Evolutionary conservation across 169 alveolate genomes (phyloP), one percentile per base, ranked within the genome.

Genomic region (Theileria sp.): DNA sequence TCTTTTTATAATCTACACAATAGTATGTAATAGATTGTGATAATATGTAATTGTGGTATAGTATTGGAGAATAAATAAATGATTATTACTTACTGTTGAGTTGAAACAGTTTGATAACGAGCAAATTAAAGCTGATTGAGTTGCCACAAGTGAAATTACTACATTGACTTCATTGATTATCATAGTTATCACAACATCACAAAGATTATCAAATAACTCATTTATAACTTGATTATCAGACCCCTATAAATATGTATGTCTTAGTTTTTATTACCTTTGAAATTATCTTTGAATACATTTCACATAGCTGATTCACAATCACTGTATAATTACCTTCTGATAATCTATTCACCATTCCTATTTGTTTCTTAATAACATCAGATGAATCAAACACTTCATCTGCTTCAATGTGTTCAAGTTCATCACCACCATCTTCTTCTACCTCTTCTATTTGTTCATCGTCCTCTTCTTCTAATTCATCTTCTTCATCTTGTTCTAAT

Each of bases 271-370:
- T 23, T 66, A 12, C 84, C 21, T 19, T 19, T 6, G 81, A 68
- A 23, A 75, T 15, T 74, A 82, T 13, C n/a, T 82, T 50, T 44
- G 36, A 60, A 28, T 82, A 82, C 7, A 82, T 17, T 36, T 69
- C 60, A 36, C 62, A 75, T 12, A 84, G 26, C 30, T 84, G 81
- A 38, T 70, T 61, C 19, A 75, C 65, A 10, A 84, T 81, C 0
- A 78, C 26, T 23, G 69, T 66, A 25, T 75, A 77, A 36, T 84
- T 84, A 3, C 90, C 90, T 65, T 84, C 90, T 36, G 90, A 84
- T 34, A 84, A 64, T 12, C 87, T 19, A 26, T 84, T 84, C 23
- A 79, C 50, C 17, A 76, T 51, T 23, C 88, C 88, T 26, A 76
- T 64, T 49, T 82, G 88, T 28, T 30, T 58, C 66, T 38, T 82